Evolutionary conservation across 192 early-diverging fungal genomes (phyloP).

Genomic region (Spizellomyces punctatus): DNA sequence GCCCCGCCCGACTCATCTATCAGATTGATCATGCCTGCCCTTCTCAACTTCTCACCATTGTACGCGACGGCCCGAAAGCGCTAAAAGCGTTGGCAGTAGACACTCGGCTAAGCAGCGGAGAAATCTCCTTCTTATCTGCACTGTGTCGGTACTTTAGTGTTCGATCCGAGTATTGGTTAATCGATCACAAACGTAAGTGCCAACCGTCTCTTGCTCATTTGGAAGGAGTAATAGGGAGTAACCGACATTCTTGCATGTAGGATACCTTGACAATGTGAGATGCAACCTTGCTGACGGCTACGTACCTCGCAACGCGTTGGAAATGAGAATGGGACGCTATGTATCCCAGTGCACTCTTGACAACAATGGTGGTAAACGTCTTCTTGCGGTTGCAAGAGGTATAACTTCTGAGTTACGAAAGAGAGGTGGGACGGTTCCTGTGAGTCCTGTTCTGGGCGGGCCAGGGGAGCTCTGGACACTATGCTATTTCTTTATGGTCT

Average conservation of each 20-base stretch:
- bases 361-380: not conserved
- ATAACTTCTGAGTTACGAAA: conserved; percentile 3
- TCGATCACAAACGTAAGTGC: conserved; percentile 23
- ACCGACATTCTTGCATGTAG: not conserved
- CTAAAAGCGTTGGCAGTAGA: not conserved
- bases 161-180: conserved; percentile 25
- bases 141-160: conserved; percentile 18
- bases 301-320: conserved; percentile 18
- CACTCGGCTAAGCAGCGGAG: not conserved
- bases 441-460: not conserved
- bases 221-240: too few species aligned
- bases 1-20: conserved; percentile 26
- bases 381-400: conserved; percentile 16
- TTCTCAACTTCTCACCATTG: conserved; percentile 22
- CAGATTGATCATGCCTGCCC: conserved; percentile 32
- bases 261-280: conserved; percentile 21
- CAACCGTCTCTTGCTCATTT: not conserved
- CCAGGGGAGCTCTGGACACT: conserved; percentile 6
- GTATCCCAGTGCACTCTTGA: conserved; percentile 27
- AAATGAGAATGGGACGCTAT: conserved; percentile 19
- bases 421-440: not conserved
- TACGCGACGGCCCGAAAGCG: conserved; percentile 19
- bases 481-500: conserved; percentile 36
- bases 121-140: conserved; percentile 8
- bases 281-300: conserved; percentile 27